Percentiles rank a stretch among this genome's conserved stretches.
Conservation (phyloP, 192 early-diverging fungal genomes). For the Linnemannia hyalina region DNA sequence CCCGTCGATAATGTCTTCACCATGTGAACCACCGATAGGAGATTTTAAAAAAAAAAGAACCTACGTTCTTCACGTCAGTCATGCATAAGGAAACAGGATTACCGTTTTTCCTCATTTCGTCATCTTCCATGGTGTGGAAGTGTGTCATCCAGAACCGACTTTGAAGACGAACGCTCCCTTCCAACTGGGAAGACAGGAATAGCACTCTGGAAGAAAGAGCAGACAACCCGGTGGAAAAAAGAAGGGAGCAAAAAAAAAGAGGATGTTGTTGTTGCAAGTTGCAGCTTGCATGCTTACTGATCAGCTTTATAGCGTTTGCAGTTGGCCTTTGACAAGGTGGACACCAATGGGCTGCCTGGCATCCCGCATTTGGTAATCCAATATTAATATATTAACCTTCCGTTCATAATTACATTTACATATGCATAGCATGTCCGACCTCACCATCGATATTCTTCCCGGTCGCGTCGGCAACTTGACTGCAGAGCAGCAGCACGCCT, state of each 20-base stretch:
- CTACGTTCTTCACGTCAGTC: no score
- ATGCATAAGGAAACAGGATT: background rate
- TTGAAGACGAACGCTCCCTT: background rate
- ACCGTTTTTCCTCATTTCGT: background rate
- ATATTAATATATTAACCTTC: background rate
- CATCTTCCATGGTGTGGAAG: background rate
- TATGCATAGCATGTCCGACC: slow-evolving; percentile 20
- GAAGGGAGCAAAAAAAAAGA: background rate
- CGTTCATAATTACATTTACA: background rate
- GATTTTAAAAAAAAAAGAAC: no score
- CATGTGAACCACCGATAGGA: background rate
- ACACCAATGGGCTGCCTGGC: background rate
- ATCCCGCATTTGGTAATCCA: background rate
- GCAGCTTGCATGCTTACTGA: background rate
- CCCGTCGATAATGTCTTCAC: background rate
- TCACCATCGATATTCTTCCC: slow-evolving; percentile 34
- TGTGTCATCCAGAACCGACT: background rate
- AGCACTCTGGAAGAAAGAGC: background rate
- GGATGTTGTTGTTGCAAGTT: no score
- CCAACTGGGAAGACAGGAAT: background rate
- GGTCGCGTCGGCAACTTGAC: slow-evolving; percentile 75
- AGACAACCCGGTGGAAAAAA: background rate
- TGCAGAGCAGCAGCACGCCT: slow-evolving; percentile 65
- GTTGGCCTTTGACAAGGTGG: background rate
- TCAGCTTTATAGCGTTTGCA: background rate